phyloP scores from a whole-genome alignment of 495 filamentous ascomycete species.

The Penicillium egyptiacum region DNA sequence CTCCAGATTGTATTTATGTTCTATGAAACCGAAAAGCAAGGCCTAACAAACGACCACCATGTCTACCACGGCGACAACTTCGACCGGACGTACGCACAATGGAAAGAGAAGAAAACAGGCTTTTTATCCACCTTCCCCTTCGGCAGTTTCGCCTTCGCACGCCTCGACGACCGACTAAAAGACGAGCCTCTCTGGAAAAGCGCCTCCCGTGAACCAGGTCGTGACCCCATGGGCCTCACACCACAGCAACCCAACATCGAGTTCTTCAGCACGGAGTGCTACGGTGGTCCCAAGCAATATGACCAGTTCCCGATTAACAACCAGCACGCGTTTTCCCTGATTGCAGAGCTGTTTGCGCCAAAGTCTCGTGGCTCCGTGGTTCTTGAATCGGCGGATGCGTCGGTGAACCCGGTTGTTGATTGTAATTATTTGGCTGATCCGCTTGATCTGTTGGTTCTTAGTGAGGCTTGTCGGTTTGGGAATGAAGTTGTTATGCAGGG shows the following conservation, averaged over 20 bases:
- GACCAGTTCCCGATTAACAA: conserved; percentile 44
- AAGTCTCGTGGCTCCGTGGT: conserved; percentile 45
- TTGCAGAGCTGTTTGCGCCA: conserved; percentile 42
- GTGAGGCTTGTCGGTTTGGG: conserved; percentile 50
- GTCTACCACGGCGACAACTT: conserved; percentile 43
- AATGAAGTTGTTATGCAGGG: conserved; percentile 57
- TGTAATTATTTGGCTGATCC: conserved; percentile 51
- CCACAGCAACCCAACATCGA: conserved; percentile 51
- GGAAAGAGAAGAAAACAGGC: conserved; percentile 51
- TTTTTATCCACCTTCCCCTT: conserved; percentile 54
- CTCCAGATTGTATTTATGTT: conserved; percentile 38
- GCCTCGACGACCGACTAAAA: conserved; percentile 50
- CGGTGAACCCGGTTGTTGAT: conserved; percentile 48
- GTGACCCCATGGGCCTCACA: conserved; percentile 54
- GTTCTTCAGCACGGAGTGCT: conserved; percentile 54
- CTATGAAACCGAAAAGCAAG: conserved; percentile 48
- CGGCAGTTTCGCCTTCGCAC: conserved; percentile 54
- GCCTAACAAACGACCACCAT: conserved; percentile 43
- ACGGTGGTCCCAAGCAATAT: conserved; percentile 53
- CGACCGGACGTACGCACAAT: conserved; percentile 43
- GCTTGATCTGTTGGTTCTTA: conserved; percentile 49
- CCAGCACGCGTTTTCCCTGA: conserved; percentile 45
- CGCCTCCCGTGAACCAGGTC: conserved; percentile 40
- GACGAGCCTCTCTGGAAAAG: conserved; percentile 44
- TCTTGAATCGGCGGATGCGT: conserved; percentile 35